phyloP scores from a whole-genome alignment of 1,284 basidiomycete genomes.

The Trichosporon sp. region DNA sequence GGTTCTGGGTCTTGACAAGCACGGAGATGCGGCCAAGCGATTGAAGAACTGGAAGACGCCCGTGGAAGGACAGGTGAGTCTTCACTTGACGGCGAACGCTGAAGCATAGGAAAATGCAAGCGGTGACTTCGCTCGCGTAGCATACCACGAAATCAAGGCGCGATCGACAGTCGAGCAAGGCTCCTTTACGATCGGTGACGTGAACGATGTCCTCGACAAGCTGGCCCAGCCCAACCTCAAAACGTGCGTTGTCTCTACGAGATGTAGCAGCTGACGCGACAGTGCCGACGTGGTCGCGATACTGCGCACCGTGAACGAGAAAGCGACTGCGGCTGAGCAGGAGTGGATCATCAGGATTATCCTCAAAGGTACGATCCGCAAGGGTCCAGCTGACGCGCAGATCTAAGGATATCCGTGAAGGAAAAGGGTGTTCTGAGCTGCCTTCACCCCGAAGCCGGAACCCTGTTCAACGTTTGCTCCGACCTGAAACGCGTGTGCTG shows the following conservation, averaged over 20 bases:
- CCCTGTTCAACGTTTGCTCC: slow-evolving; percentile 88
- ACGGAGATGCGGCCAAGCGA: slow-evolving; percentile 71
- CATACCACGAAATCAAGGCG: slow-evolving; percentile 76
- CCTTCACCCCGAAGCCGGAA: slow-evolving; percentile 85
- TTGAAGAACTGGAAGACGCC: slow-evolving; percentile 88
- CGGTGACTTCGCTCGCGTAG: slow-evolving; percentile 79
- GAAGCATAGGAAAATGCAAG: slow-evolving; percentile 38
- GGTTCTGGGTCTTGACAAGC: slow-evolving; percentile 71
- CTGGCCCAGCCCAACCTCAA: slow-evolving; percentile 49
- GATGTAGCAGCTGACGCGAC: slow-evolving; percentile 6
- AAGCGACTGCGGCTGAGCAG: slow-evolving; percentile 74
- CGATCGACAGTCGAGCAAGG: slow-evolving; percentile 77
- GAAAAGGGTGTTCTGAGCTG: slow-evolving; percentile 81
- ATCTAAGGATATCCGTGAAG: slow-evolving; percentile 51
- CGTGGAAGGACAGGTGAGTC: slow-evolving; percentile 34
- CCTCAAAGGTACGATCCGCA: slow-evolving; percentile 60
- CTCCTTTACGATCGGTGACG: slow-evolving; percentile 66
- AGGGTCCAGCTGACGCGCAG: slow-evolving; percentile 24
- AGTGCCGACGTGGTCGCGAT: slow-evolving; percentile 71
- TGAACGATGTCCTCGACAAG: slow-evolving; percentile 74
- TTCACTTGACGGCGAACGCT: not conserved
- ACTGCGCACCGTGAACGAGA: slow-evolving; percentile 69
- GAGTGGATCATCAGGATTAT: slow-evolving; percentile 90
- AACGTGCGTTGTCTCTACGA: slow-evolving; percentile 31
- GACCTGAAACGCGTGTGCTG: slow-evolving; percentile 85